A percentile compares a stretch with the other conserved stretches of the same genome.
Evolutionary conservation across 2,329 filamentous ascomycete species (phyloP).

Genomic region (Fusarium mundagurra): DNA sequence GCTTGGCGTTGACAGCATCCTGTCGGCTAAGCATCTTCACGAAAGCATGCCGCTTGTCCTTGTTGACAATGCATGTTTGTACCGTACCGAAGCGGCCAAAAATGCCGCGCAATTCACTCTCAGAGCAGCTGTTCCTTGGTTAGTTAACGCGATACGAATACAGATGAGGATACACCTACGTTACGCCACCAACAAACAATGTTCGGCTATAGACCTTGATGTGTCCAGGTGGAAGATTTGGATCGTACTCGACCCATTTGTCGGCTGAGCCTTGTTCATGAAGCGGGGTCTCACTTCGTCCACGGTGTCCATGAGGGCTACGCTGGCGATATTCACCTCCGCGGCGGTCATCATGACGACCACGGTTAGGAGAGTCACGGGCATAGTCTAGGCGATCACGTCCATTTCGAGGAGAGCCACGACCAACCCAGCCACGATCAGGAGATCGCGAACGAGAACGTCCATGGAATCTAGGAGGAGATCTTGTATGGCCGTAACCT

Average conservation of each 20-base stretch:
- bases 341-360: slow-evolving; percentile 66
- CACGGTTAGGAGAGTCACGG: slow-evolving; percentile 71
- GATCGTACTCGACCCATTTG: slow-evolving; percentile 86
- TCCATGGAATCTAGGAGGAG: slow-evolving; percentile 66
- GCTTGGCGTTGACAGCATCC: slow-evolving; percentile 85
- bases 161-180: slow-evolving; percentile 62
- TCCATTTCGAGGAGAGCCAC: slow-evolving; percentile 70
- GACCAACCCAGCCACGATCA: slow-evolving; percentile 75
- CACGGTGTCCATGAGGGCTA: slow-evolving; percentile 77
- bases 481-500: slow-evolving; percentile 68
- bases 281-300: slow-evolving; percentile 68
- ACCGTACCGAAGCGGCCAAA: slow-evolving; percentile 87
- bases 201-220: slow-evolving; percentile 97
- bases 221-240: slow-evolving; percentile 74
- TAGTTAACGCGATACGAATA: slow-evolving; percentile 29
- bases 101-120: slow-evolving; percentile 81
- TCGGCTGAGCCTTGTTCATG: slow-evolving; percentile 47
- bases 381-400: slow-evolving; percentile 78
- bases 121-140: slow-evolving; percentile 68
- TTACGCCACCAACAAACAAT: slow-evolving; percentile 95
- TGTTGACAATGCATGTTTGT: slow-evolving; percentile 97
- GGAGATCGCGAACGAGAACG: slow-evolving; percentile 85
- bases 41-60: slow-evolving; percentile 97
- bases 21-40: slow-evolving; percentile 96
- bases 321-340: slow-evolving; percentile 85